A percentile compares a stretch with the other conserved stretches of the same genome.
These are phyloP conservation scores for Silene uniflora DNA, from an alignment of 148 eudicot species.

Conservation along the genomic window DNA sequence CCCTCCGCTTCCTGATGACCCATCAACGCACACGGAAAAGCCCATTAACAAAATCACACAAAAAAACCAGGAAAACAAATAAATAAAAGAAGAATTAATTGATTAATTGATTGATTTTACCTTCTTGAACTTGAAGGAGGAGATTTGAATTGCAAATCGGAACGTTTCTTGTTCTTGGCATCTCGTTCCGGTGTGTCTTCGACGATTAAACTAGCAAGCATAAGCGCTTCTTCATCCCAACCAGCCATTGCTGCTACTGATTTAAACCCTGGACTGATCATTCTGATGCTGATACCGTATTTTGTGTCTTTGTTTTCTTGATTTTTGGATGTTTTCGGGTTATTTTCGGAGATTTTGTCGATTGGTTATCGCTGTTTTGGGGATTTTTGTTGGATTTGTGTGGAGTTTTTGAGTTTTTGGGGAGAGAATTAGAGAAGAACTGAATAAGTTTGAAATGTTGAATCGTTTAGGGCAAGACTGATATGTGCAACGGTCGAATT, in stretches of 20 bases:
- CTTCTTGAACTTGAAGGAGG: slow-evolving; percentile 68
- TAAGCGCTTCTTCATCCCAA: slow-evolving; percentile 79
- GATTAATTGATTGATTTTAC: slow-evolving; percentile 20
- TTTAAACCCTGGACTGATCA: slow-evolving; percentile 73
- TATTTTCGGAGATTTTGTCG: neutral
- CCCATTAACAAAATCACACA: neutral
- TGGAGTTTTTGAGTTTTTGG: neutral
- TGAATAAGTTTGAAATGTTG: neutral
- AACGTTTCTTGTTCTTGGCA: slow-evolving; percentile 44
- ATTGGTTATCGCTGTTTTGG: neutral
- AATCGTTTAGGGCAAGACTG: neutral
- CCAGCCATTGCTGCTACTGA: slow-evolving; percentile 90
- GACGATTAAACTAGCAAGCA: slow-evolving; percentile 60
- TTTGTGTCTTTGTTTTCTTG: neutral
- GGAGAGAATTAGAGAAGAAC: neutral
- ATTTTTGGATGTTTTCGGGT: neutral
- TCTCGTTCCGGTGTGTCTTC: slow-evolving; percentile 75
- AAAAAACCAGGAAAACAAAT: neutral
- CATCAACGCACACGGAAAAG: neutral
- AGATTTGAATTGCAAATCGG: slow-evolving; percentile 42
- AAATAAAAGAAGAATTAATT: no score
- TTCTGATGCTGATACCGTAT: neutral
- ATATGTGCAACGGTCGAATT: slow-evolving; percentile 12
- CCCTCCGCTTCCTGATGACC: slow-evolving; percentile 54
- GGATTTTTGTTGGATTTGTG: neutral